Evolutionary conservation across 2,329 filamentous ascomycete genomes (phyloP), one percentile per base, ranked within the genome.

Genomic region (Xylariales sp.): DNA sequence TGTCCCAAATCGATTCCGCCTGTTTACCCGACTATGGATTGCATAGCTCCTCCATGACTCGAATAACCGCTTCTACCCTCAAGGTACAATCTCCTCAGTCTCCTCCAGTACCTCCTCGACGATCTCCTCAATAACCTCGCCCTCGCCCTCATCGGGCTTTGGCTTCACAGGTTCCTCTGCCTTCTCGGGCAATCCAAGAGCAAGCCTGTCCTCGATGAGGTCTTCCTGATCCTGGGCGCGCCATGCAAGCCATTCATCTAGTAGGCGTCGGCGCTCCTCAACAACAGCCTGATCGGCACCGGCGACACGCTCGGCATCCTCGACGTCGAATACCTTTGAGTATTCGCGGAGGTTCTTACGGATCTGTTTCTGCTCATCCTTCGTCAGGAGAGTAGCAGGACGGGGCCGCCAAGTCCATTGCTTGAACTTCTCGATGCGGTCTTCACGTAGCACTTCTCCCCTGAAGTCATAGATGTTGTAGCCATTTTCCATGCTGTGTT

Each of bases 341-440:
- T 96, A 98, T 68, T 97, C 93, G 54, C 91, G 87, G 42, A 98
- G 82, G 69, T 96, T 98, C 80, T 95, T 96, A 72, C 94, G 91
- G 58, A 97, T 88, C 58, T 86, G 79, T 76, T 96, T 95, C 73
- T 97, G 93, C 74, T 98, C 91, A 49, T 97, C 91, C 71, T 95
- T 95, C 65, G 79, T 83, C 44, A 98, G 84, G 48, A 98, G 80
- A n/a, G 88, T 93, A 6, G 87, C 64, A 15, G 93, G 93, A 31
- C 93, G 86, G 15, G 93, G 93, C 32, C 93, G 86, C 93, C 93
- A 98, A 49, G 87, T 68, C 69, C 90, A 88, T 67, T 98, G 93
- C 79, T 96, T 96, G 80, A 98, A 97, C 68, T 94, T 94, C 52
- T 98, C 93, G 45, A 95, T 77, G 38, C 82, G 84, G 66, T 96